These are phyloP conservation scores for Penicillium alfredii DNA, from an alignment of 495 filamentous ascomycete genomes.

Conservation along the genomic window DNA sequence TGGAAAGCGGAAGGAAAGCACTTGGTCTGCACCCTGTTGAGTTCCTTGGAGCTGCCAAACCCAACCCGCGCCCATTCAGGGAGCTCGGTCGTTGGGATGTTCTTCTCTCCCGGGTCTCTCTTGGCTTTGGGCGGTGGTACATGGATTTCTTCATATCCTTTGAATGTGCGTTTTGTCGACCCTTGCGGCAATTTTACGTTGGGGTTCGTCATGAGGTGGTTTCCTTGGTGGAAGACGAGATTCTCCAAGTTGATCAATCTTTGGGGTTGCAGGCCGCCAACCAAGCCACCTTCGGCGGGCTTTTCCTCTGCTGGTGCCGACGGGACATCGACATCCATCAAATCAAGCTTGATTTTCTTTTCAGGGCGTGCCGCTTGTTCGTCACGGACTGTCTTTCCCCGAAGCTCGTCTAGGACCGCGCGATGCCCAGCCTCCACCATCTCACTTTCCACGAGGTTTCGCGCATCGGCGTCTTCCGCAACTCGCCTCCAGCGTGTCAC, in stretches of 20 bases:
- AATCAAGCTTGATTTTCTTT: conserved; percentile 76
- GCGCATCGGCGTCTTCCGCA: conserved; percentile 71
- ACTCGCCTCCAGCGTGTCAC: conserved; percentile 82
- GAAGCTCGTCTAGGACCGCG: conserved; percentile 79
- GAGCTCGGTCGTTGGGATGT: conserved; percentile 76
- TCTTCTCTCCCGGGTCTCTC: conserved; percentile 69
- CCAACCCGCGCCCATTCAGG: conserved; percentile 87
- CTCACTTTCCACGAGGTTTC: conserved; percentile 73
- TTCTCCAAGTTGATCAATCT: conserved; percentile 91
- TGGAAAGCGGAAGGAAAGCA: conserved; percentile 89
- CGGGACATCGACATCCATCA: conserved; percentile 88
- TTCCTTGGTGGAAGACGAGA: conserved; percentile 94
- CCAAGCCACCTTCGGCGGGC: conserved; percentile 58
- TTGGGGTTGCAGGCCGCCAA: conserved; percentile 81
- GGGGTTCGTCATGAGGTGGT: conserved; percentile 96
- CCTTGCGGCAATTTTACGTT: conserved; percentile 94
- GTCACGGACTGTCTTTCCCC: conserved; percentile 54
- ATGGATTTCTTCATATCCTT: conserved; percentile 97
- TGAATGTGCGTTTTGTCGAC: conserved; percentile 89
- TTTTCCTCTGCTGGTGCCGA: conserved; percentile 48
- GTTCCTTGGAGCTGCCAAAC: conserved; percentile 71
- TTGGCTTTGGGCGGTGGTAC: conserved; percentile 86
- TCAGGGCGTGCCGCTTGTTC: conserved; percentile 48
- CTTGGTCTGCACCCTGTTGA: conserved; percentile 93
- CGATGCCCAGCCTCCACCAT: conserved; percentile 86